A percentile compares a stretch with the other conserved stretches of the same genome.
phyloP scores from a whole-genome alignment of 352 stramenopile species.

The Phytophthora parvispora region DNA sequence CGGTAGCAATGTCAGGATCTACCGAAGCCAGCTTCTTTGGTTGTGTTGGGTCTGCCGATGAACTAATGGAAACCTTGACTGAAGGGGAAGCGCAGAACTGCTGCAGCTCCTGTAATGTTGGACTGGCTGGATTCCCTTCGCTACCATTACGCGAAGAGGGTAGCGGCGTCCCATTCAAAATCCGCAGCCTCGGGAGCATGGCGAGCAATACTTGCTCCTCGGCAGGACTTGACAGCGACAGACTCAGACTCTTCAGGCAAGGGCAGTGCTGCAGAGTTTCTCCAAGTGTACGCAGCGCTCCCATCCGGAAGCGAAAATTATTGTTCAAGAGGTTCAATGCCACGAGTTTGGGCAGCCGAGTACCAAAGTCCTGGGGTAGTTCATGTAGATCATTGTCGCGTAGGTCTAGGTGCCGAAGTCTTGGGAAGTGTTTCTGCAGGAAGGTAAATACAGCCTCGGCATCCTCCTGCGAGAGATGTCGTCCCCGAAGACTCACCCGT shows the following conservation, averaged over 20 bases:
- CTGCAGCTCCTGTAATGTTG: slow-evolving; percentile 33
- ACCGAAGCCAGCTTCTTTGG: not conserved
- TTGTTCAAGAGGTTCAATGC: slow-evolving; percentile 72
- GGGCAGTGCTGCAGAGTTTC: slow-evolving; percentile 51
- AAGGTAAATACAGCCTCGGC: slow-evolving; percentile 41
- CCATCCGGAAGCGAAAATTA: slow-evolving; percentile 39
- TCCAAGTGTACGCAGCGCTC: slow-evolving; percentile 50
- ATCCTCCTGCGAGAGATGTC: slow-evolving; percentile 39
- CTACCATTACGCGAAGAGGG: slow-evolving; percentile 19
- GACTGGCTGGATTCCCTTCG: slow-evolving; percentile 25
- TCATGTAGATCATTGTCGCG: slow-evolving; percentile 57
- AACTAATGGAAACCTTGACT: slow-evolving; percentile 1
- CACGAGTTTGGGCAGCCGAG: slow-evolving; percentile 58
- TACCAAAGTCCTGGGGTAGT: slow-evolving; percentile 51
- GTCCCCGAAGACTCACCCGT: slow-evolving; percentile 53
- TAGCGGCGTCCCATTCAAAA: slow-evolving; percentile 65
- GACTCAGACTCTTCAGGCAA: slow-evolving; percentile 69
- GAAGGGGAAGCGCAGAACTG: slow-evolving; percentile 31
- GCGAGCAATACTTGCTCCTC: slow-evolving; percentile 67
- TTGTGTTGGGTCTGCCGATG: not conserved
- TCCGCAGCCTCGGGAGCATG: slow-evolving; percentile 66
- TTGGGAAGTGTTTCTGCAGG: slow-evolving; percentile 49
- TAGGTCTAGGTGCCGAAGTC: slow-evolving; percentile 67
- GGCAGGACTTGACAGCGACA: slow-evolving; percentile 59
- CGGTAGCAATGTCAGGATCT: not conserved